phyloP scores from a whole-genome alignment of 345 rosid genomes.

The Hevea brasiliensis region DNA sequence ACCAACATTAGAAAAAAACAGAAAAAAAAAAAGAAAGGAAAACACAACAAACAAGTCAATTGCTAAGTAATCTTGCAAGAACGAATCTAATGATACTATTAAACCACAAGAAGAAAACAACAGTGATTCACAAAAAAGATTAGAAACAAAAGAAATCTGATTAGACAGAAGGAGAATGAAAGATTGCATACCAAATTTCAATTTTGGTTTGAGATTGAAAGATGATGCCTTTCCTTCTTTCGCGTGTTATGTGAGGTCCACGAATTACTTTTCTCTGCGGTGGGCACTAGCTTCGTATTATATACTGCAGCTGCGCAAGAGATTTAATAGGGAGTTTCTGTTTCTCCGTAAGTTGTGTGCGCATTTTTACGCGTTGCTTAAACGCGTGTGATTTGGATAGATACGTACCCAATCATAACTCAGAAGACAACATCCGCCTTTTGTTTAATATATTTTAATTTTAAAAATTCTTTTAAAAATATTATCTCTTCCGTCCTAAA shows the following conservation, averaged over 20 bases:
- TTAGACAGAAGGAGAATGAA: neutral
- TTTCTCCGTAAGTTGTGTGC: neutral
- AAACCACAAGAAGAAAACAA: neutral
- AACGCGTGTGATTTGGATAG: conserved; percentile 14
- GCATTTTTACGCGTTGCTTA: conserved; percentile 13
- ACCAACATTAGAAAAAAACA: neutral
- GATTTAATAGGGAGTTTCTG: neutral
- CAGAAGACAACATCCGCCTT: neutral
- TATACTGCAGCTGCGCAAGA: neutral
- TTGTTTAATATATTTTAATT: too few species aligned
- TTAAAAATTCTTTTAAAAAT: too few species aligned
- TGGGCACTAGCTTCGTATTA: neutral
- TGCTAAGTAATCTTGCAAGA: neutral
- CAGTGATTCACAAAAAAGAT: neutral
- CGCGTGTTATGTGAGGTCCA: too few species aligned
- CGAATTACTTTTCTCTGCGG: neutral
- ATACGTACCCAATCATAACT: neutral
- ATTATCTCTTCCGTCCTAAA: too few species aligned
- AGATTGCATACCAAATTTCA: conserved; percentile 3
- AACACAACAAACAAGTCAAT: too few species aligned
- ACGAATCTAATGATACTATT: neutral
- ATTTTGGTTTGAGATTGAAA: neutral
- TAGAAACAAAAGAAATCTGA: neutral
- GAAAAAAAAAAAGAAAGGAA: neutral
- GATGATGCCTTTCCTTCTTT: neutral